A percentile compares a stretch with the other conserved stretches of the same genome.
phyloP scores from a whole-genome alignment of 768 basidiomycete species.

The Leucocoprinus birnbaumii region DNA sequence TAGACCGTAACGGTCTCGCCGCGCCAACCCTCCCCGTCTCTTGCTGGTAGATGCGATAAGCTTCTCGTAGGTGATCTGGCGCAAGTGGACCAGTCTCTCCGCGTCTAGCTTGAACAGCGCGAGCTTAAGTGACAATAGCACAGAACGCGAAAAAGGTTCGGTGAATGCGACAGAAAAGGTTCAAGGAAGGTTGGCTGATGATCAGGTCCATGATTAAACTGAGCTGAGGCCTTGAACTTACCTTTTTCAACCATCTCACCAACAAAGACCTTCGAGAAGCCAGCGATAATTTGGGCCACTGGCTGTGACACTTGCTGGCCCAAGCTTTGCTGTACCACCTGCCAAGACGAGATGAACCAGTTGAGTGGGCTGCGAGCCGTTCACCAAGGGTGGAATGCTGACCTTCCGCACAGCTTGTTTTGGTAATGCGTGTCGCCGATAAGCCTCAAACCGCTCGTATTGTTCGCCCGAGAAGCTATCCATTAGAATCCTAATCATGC shows the following conservation, averaged over 20 bases:
- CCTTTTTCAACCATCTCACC: constrained; percentile 92
- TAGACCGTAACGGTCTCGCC: constrained; percentile 64
- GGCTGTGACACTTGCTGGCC: constrained; percentile 84
- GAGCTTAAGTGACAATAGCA: constrained; percentile 48
- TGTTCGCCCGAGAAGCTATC: constrained; percentile 82
- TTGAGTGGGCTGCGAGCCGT: no score
- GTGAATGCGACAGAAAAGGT: no score
- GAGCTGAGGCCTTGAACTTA: constrained; percentile 25
- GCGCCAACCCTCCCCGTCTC: constrained; percentile 82
- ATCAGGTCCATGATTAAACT: no score
- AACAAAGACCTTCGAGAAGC: constrained; percentile 89
- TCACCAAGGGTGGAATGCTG: constrained; percentile 11
- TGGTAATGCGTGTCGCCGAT: constrained; percentile 77
- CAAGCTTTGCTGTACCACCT: constrained; percentile 83
- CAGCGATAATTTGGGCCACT: constrained; percentile 86
- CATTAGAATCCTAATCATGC: constrained; percentile 67
- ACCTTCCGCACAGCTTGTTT: constrained; percentile 84
- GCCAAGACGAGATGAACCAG: no score
- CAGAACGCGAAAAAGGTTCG: no score
- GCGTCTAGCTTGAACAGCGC: constrained; percentile 67
- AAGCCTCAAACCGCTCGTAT: constrained; percentile 88
- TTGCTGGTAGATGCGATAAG: constrained; percentile 78
- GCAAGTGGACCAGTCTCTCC: constrained; percentile 78
- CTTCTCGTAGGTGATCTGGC: constrained; percentile 88
- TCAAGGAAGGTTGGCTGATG: neutral